A percentile compares a stretch with the other conserved stretches of the same genome.
phyloP scores from a whole-genome alignment of 208 protist species.

The Trypanosoma lewisi region DNA sequence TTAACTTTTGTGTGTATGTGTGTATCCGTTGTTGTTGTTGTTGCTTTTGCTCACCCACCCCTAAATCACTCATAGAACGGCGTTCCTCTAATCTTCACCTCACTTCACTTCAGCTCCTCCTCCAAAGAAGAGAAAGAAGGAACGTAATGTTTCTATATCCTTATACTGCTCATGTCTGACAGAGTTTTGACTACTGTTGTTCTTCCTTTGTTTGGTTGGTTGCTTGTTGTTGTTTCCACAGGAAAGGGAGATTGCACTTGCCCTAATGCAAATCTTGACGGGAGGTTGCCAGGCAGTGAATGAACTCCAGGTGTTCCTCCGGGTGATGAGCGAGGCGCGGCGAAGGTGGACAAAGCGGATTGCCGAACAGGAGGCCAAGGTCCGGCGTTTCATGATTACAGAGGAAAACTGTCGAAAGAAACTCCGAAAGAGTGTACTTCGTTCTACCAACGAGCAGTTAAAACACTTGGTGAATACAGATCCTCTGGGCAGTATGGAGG shows the following conservation, averaged over 20 bases:
- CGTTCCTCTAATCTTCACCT: too few relatives aligned
- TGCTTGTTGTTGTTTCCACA: neutral
- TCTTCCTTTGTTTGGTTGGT: too few relatives aligned
- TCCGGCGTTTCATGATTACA: conserved; percentile 73
- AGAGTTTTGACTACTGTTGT: too few relatives aligned
- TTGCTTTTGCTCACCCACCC: neutral
- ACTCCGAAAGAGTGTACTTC: conserved; percentile 56
- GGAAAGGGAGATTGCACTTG: neutral
- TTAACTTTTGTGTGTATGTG: neutral
- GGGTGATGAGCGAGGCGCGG: conserved; percentile 50
- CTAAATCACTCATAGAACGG: too few relatives aligned
- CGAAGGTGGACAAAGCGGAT: conserved; percentile 65
- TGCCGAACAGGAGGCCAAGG: conserved; percentile 53
- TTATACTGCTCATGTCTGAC: too few relatives aligned
- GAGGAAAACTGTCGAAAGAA: conserved; percentile 64
- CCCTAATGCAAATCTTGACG: conserved; percentile 2
- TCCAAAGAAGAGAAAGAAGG: too few relatives aligned
- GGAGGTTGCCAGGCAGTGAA: conserved; percentile 38
- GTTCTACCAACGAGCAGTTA: conserved; percentile 43
- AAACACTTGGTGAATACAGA: conserved; percentile 64
- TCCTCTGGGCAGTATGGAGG: conserved; percentile 39
- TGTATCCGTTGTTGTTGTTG: neutral
- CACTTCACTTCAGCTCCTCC: too few relatives aligned
- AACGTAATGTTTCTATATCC: too few relatives aligned
- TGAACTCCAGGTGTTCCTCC: conserved; percentile 73